Conservation (phyloP, 2,329 filamentous ascomycete species). For the Cryphonectria nitschkei region DNA sequence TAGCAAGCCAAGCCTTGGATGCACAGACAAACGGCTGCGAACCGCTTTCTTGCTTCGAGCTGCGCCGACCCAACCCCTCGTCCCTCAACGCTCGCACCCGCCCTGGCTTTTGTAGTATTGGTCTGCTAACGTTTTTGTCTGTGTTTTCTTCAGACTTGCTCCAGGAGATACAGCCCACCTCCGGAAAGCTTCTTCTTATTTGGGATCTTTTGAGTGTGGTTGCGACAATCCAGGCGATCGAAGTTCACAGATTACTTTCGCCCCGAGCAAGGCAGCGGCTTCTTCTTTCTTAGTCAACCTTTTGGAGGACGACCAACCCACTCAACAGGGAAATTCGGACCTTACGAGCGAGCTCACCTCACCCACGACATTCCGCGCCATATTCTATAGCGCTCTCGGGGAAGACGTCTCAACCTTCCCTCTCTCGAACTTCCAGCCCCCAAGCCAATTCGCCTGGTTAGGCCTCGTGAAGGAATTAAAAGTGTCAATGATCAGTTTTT, state of each 20-base stretch:
- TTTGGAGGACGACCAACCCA: neutral
- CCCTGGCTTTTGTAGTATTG: neutral
- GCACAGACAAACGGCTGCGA: slow-evolving; percentile 18
- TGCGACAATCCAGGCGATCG: neutral
- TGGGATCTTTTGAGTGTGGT: neutral
- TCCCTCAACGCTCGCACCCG: neutral
- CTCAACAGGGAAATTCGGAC: neutral
- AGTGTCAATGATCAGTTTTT: slow-evolving; percentile 18
- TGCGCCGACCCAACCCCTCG: slow-evolving; percentile 11
- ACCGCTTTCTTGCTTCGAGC: slow-evolving; percentile 9
- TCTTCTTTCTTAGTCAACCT: neutral
- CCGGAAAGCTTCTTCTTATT: neutral
- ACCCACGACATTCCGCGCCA: slow-evolving; percentile 13
- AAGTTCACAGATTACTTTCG: neutral
- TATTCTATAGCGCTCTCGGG: neutral
- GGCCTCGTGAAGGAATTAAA: neutral
- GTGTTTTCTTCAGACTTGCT: neutral
- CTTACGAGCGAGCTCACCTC: slow-evolving; percentile 14
- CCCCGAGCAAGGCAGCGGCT: neutral
- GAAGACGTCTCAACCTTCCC: neutral
- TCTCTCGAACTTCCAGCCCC: neutral
- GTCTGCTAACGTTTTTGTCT: neutral
- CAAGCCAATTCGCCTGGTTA: neutral
- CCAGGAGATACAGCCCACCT: neutral
- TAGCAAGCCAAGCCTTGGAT: neutral